Percentiles rank a stretch among this genome's conserved stretches.
These are phyloP conservation scores for Beauveria brongniartii DNA, from an alignment of 2,329 filamentous ascomycete species.

Conservation along the genomic window DNA sequence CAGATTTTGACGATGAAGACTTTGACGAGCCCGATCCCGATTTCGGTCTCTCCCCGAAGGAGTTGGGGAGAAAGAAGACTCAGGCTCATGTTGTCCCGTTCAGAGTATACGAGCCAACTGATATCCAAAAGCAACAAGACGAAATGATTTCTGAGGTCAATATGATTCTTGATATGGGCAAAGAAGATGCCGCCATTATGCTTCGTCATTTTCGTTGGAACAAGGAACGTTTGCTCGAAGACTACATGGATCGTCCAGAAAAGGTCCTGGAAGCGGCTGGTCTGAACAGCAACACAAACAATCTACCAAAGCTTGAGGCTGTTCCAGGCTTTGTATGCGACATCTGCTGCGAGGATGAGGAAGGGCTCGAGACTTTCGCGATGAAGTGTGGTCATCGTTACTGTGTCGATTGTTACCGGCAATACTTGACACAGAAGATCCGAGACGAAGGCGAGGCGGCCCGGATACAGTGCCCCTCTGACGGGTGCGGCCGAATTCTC, in stretches of 20 bases:
- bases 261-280: constrained; percentile 79
- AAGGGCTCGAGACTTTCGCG: constrained; percentile 72
- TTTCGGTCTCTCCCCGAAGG: constrained; percentile 43
- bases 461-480: constrained; percentile 84
- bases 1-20: constrained; percentile 51
- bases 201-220: constrained; percentile 91
- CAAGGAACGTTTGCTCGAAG: constrained; percentile 87
- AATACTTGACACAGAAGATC: constrained; percentile 90
- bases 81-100: constrained; percentile 78
- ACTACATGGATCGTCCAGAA: constrained; percentile 86
- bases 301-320: constrained; percentile 59
- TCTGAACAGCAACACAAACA: constrained; percentile 56
- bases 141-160: constrained; percentile 84
- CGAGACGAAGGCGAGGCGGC: constrained; percentile 91
- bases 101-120: constrained; percentile 68
- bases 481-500: constrained; percentile 81
- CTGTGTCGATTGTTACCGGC: constrained; percentile 84
- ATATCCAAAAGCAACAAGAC: constrained; percentile 81
- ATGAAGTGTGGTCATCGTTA: constrained; percentile 94
- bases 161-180: constrained; percentile 78
- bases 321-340: constrained; percentile 79
- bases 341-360: constrained; percentile 89
- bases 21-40: constrained; percentile 50
- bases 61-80: constrained; percentile 62
- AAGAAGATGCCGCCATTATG: constrained; percentile 85